Evolutionary conservation across 371 early-diverging fungal genomes (phyloP).

Genomic region (Lichtheimia ornata): DNA sequence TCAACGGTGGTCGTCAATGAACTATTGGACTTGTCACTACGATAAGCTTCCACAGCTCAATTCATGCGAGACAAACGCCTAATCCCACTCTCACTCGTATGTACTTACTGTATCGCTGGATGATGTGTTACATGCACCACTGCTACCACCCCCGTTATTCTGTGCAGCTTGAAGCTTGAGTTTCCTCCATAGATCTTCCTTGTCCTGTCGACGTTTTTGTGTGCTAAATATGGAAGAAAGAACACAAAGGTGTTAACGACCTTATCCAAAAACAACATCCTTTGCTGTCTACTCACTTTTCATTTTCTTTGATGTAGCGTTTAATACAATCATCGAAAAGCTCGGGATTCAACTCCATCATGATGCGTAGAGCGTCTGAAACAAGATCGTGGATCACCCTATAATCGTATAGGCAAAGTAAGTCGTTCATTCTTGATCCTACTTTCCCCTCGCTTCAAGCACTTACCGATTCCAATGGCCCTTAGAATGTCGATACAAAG

Average conservation of each 20-base stretch:
- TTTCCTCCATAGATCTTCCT: constrained; percentile 16
- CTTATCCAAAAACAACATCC: too few species aligned
- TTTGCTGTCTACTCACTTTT: constrained; percentile 7
- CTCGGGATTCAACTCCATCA: constrained; percentile 89
- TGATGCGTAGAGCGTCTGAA: constrained; percentile 89
- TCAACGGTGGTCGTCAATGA: too few species aligned
- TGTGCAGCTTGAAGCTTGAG: constrained; percentile 18
- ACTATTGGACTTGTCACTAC: too few species aligned
- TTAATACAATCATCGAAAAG: constrained; percentile 90
- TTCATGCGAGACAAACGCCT: too few species aligned
- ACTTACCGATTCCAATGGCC: constrained; percentile 92
- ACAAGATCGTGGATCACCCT: constrained; percentile 93
- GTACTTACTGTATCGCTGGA: too few species aligned
- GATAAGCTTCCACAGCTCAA: too few species aligned
- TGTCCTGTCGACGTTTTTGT: constrained; percentile 4
- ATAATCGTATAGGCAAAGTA: background rate
- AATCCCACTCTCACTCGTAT: too few species aligned
- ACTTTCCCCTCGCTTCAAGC: too few species aligned
- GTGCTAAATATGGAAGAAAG: too few species aligned
- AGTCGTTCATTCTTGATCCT: background rate
- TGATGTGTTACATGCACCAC: too few species aligned
- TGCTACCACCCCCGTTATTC: too few species aligned
- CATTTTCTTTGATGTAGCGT: constrained; percentile 41
- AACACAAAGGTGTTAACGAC: too few species aligned
- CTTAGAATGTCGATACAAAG: constrained; percentile 89